Evolutionary conservation across 345 rosid genomes (phyloP), one percentile per base, ranked within the genome.

Genomic region (Rhodomyrtus tomentosa): DNA sequence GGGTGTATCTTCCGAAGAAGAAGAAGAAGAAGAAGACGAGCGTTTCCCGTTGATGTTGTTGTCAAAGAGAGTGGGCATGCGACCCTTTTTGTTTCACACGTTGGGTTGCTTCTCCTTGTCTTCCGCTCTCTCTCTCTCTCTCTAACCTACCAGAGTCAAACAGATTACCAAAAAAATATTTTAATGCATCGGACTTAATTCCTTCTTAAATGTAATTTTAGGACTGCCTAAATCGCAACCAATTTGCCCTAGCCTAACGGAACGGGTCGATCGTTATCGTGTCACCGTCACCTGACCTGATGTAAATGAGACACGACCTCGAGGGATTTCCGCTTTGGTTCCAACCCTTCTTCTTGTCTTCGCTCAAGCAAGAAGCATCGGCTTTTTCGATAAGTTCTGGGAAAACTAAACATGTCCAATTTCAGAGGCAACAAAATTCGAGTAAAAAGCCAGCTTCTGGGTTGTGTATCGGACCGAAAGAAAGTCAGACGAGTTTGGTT

Each of bases 51-150:
- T 88, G 55, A 83, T 85, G 84, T 80, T 81, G 90, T 82, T 81
- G 85, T 89, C 87, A 86, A 62, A 83, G 74, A 81, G 58, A 85
- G 88, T 84, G 74, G 74, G 74, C 88, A 88, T 83, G 56, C 1
- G 18, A 68, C 81, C 83, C 84, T 74, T 88, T 87, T 86, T 84
- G 91, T 88, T 85, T 87, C 89, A 87, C 90, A 86, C 90, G 86
- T 81, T 85, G 89, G 85, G 76, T 79, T 48, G 81, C 53, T 72
- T 85, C 87, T 74, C 73, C 73, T 87, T 88, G 74, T 62, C 74
- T 62, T 62, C 74, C 42, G 40, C 18, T 4, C 10, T 0, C 62
- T 59, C 21, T 59, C 73, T 59, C 76, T 68, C 79, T 68, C 79
- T 68, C 79, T 80, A 29, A 55, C 56, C 68, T 6, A 25, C 83